Evolutionary conservation across 1,139 yeast species (phyloP), one percentile per base, ranked within the genome.

Genomic region (Saccharomyces hybrid): DNA sequence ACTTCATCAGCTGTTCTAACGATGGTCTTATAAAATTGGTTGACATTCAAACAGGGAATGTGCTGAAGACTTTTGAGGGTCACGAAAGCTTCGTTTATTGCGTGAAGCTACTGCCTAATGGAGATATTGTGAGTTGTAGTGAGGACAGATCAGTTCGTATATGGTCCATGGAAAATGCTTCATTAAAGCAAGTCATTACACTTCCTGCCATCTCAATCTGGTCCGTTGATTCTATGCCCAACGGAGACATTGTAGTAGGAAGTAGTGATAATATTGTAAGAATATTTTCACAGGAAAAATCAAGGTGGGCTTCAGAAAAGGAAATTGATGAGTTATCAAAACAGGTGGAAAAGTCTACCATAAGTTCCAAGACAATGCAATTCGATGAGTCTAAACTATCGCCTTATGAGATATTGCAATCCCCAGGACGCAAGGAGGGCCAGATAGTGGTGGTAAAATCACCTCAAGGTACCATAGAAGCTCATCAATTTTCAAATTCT

Each of bases 171-270:
- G 70, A 75, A 4, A 57, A 66, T 73, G 80, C 79, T 2, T 60
- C 72, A 49, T 71, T 80, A 30, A 59, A 75, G 20, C 98, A 95
- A 70, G 91, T 85, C 1, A 84, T 95, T 50, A 81, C 89, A 0
- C 74, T 91, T 47, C 99, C 99, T 0, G 83, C 91, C 52, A 79
- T 89, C 6, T 89, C 97, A 0, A 83, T 89, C 9, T 95, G 99
- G 99, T 73, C 84, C 58, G 82, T 89, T 2, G 77, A 82, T 11
- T 76, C 76, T 0, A 69, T 83, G 51, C 77, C 79, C 1, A 80
- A 83, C 64, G 88, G 84, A 25, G 98, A 93, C 67, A 75, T 95
- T 55, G 90, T 81, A 0, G 83, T 83, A 4, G 99, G 96, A 2
- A 83, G 91, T 11, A 87, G 96, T 54, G 99, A 95, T 68, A 78